These are phyloP conservation scores for Botryosphaeria agaves DNA, from an alignment of 2,329 filamentous ascomycete genomes.

Conservation along the genomic window DNA sequence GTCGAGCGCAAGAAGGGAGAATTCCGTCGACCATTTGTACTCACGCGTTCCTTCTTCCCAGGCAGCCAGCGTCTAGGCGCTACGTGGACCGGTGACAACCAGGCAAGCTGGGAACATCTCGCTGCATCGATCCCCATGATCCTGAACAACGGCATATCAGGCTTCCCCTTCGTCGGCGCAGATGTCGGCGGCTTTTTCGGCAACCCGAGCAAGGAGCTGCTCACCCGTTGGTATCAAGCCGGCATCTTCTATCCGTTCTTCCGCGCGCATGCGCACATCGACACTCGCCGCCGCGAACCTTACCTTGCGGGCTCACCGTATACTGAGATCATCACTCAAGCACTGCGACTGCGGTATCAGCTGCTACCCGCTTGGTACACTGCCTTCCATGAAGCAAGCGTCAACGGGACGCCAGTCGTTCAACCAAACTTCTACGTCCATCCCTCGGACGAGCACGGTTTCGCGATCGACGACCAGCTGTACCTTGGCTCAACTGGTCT, in stretches of 20 bases:
- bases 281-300: constrained; percentile 83
- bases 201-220: constrained; percentile 81
- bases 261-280: constrained; percentile 92
- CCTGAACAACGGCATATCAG: constrained; percentile 77
- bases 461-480: constrained; percentile 80
- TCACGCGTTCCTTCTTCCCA: constrained; percentile 84
- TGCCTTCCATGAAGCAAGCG: constrained; percentile 77
- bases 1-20: constrained; percentile 75
- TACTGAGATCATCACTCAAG: constrained; percentile 69
- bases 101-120: constrained; percentile 81
- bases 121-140: constrained; percentile 87
- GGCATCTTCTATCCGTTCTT: constrained; percentile 98
- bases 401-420: constrained; percentile 71
- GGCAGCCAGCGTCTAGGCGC: constrained; percentile 80
- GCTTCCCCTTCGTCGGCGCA: constrained; percentile 85
- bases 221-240: constrained; percentile 90
- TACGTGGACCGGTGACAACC: constrained; percentile 99
- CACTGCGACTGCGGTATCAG: constrained; percentile 74
- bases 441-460: constrained; percentile 71
- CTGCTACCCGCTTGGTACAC: constrained; percentile 93
- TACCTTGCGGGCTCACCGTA: constrained; percentile 78
- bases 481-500: constrained; percentile 80
- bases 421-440: constrained; percentile 88
- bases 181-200: constrained; percentile 98
- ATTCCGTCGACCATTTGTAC: constrained; percentile 63